A percentile compares a stretch with the other conserved stretches of the same genome.
Conservation (phyloP, 208 protist species). For the Herpetomonas tarakana region DNA sequence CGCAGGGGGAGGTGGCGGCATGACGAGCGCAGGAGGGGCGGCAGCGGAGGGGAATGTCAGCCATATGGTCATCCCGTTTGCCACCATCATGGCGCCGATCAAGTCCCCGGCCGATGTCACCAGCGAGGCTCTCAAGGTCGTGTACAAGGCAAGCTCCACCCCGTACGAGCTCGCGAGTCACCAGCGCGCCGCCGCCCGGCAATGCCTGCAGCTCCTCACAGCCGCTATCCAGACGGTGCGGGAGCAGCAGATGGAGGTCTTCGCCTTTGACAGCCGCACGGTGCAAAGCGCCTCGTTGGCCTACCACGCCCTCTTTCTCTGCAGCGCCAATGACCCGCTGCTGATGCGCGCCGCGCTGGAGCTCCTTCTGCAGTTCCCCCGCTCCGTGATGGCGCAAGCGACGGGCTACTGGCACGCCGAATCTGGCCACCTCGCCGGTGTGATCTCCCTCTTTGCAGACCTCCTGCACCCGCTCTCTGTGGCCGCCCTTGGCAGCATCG, state of each 20-base stretch:
- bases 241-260: slow-evolving; percentile 49
- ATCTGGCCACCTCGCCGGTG: slow-evolving; percentile 23
- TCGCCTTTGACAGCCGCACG: slow-evolving; percentile 76
- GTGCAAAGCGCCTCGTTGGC: slow-evolving; percentile 56
- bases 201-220: slow-evolving; percentile 64
- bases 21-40: neutral
- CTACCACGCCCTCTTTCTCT: slow-evolving; percentile 44
- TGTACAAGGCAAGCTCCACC: slow-evolving; percentile 33
- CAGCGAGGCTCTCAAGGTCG: slow-evolving; percentile 55
- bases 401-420: slow-evolving; percentile 45
- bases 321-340: slow-evolving; percentile 18
- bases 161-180: slow-evolving; percentile 55
- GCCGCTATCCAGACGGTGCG: slow-evolving; percentile 47
- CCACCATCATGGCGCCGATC: slow-evolving; percentile 62
- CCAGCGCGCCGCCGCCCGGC: slow-evolving; percentile 65
- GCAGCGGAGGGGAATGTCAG: slow-evolving; percentile 11
- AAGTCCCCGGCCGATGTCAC: slow-evolving; percentile 76
- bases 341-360: slow-evolving; percentile 57
- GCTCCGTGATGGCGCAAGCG: slow-evolving; percentile 45
- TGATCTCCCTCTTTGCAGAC: slow-evolving; percentile 32
- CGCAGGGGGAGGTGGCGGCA: neutral
- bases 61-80: slow-evolving; percentile 42
- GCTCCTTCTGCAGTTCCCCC: slow-evolving; percentile 55
- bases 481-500: slow-evolving; percentile 10
- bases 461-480: slow-evolving; percentile 24